Evolutionary conservation across 495 filamentous ascomycete species (phyloP), one percentile per base, ranked within the genome.

Genomic region (Saxispiralis lemnorum): DNA sequence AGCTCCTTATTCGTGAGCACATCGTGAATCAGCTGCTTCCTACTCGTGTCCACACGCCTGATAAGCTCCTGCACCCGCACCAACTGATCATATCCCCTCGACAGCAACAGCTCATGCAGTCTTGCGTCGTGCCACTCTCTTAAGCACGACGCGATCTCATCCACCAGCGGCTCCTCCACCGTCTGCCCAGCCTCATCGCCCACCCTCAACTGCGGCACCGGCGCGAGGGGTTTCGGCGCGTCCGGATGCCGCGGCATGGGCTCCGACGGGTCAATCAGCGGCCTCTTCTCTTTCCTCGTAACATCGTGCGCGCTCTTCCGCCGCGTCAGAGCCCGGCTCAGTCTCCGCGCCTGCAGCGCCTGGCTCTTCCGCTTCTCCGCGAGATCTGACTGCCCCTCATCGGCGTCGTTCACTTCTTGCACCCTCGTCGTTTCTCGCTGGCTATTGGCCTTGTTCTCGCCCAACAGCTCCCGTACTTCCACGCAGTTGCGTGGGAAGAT

Each of bases 71-170:
- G 81, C 59, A 95, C 74, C 41, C 81, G 77, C 48, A 92, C 84
- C 31, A 96, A 69, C 39, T 77, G 67, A 31, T 68, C 63, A 63
- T 99, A 96, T 53, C 83, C 74, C 36, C 82, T 70, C 33, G 72
- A 72, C 11, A 99, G 71, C 1, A 96, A 66, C n/a, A 95, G 64
- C 59, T 93, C 87, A 60, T 96, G 92, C 35, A 97, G 70, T 55
- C 94, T 93, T 12, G 83, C 93, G 14, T 87, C 89, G 60, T 99
- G 87, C 89, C 89, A 99, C 67, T 99, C 89, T 19, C 88, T 75
- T 24, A 99, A 63, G 57, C 88, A 96, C 6, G 84, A 93, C 14
- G 87, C 86, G 56, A 96, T 95, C 57, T 99, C 89, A 59, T 96
- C 92, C 10, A 99, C 86, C 44, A 99, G 65, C 2, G 89, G 89